Percentiles rank a stretch among this genome's conserved stretches.
Evolutionary conservation across 768 basidiomycete species (phyloP).

Genomic region (Phlebiopsis flavidoalba): DNA sequence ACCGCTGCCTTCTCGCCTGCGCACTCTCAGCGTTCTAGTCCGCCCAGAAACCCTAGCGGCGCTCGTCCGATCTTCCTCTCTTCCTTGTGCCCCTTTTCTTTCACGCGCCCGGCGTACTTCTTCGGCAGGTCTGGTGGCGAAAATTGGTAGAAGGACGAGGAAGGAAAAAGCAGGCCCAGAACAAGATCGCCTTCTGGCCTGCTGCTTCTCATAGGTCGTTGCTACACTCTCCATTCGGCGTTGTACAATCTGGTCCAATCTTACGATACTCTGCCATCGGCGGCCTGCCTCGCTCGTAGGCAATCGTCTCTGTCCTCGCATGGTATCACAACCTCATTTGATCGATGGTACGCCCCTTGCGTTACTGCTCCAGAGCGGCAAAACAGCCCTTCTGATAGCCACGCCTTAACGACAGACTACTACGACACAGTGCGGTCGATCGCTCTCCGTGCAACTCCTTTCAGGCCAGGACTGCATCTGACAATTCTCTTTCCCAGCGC

Average conservation of each 20-base stretch:
- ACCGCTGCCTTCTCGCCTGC: conserved; percentile 77
- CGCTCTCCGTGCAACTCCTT: conserved; percentile 6
- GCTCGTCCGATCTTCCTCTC: conserved; percentile 76
- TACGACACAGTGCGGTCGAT: conserved; percentile 66
- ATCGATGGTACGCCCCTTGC: conserved; percentile 67
- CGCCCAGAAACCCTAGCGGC: conserved; percentile 69
- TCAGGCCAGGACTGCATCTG: conserved; percentile 6
- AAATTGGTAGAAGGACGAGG: conserved; percentile 76
- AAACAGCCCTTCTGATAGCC: background rate
- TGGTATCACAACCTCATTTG: conserved; percentile 80
- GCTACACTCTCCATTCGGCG: conserved; percentile 83
- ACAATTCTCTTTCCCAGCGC: conserved; percentile 45
- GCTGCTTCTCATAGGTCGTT: conserved; percentile 67
- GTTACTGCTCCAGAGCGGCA: conserved; percentile 1
- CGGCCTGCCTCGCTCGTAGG: conserved; percentile 62
- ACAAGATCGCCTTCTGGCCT: conserved; percentile 88
- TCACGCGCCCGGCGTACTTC: conserved; percentile 80
- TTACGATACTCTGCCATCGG: conserved; percentile 74
- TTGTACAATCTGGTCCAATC: conserved; percentile 80
- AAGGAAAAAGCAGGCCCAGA: conserved; percentile 96
- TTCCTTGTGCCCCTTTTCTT: conserved; percentile 83
- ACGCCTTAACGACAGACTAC: conserved; percentile 43
- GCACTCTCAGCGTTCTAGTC: conserved; percentile 74
- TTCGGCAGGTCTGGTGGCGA: conserved; percentile 73
- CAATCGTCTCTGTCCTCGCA: conserved; percentile 71